Base-by-base conservation (phyloP, 129 eudicot genomes). In the Centaurea solstitialis region DNA sequence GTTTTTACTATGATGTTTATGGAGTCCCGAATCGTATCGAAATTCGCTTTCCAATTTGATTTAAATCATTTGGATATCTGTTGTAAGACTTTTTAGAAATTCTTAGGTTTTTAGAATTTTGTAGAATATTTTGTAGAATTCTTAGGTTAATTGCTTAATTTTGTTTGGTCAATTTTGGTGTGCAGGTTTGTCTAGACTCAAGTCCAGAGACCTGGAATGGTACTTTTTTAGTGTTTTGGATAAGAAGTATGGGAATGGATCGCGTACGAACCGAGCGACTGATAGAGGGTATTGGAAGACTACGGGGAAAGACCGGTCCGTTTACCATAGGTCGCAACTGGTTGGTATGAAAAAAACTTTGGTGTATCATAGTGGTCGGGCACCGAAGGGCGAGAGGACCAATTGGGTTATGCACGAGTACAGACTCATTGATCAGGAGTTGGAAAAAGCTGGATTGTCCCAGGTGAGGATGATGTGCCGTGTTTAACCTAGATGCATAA, bases 361-460 rank as follows among this genome's bases (percentile, higher is more conserved):
- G 81, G 98, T 94, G 68, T 94, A 90, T 84, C 98, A 94, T 72
- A 78, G 45, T 66, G 98, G 97, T 10, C 91, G 98, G 57, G 98
- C 98, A 9, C 98, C 98, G 5, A 86, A 80, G 69, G 98, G 98
- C 1, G 86, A 87, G 89, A 87, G 98, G 68, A 85, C 90, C 30
- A 92, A 94, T 11, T 94, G 98, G 98, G 98, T 94, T 53, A 94
- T 94, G 98, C 98, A 94, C 79, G 98, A 94, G 41, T 94, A 94
- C 87, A 92, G 90, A 68, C 96, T 92, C 28, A 75, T 84, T 74
- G 98, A 92, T 82, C 91, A 90, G 83, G 91, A 81, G 73, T 47
- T 94, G 77, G 91, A 87, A 72, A 90, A 88, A 79, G 86, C 91
- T 6, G 98, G 92, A 62, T 85, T 73, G 20, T 66, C 78, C 78